Evolutionary conservation across 257 asterid species (phyloP).

Genomic region (Coffea eugenioides): DNA sequence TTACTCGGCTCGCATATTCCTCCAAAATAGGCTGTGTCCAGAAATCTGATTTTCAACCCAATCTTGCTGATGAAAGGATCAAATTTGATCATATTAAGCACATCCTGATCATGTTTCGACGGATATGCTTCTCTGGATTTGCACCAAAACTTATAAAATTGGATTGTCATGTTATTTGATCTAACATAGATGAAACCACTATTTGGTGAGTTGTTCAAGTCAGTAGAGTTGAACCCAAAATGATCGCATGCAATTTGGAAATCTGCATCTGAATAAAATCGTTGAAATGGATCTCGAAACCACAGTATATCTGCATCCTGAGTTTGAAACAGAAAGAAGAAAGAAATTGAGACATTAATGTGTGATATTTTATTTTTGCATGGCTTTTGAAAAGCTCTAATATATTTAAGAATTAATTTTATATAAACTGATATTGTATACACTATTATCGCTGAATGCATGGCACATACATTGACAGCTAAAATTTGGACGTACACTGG

Average conservation of each 20-base stretch:
- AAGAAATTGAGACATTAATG: no score
- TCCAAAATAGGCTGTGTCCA: slow-evolving; percentile 54
- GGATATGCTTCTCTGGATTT: slow-evolving; percentile 31
- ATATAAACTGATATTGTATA: no score
- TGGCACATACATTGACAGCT: no score
- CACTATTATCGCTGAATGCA: no score
- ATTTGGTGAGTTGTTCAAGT: slow-evolving; percentile 46
- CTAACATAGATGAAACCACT: slow-evolving; percentile 61
- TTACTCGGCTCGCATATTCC: slow-evolving; percentile 61
- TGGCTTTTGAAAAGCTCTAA: no score
- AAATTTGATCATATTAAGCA: slow-evolving; percentile 31
- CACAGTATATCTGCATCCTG: slow-evolving; percentile 73
- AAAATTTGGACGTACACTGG: no score
- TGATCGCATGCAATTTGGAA: slow-evolving; percentile 64
- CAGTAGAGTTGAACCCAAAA: slow-evolving; percentile 30
- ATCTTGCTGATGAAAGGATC: slow-evolving; percentile 23
- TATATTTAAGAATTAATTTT: no score
- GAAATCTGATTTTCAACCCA: slow-evolving; percentile 48
- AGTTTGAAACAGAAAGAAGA: no score
- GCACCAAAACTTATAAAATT: slow-evolving; percentile 57
- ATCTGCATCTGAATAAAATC: slow-evolving; percentile 45
- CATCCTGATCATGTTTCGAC: slow-evolving; percentile 60
- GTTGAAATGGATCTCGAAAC: slow-evolving; percentile 55
- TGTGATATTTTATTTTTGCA: no score
- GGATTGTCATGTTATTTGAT: slow-evolving; percentile 40